Evolutionary conservation across 768 basidiomycete genomes (phyloP).

Genomic region (Cubamyces lactineus): DNA sequence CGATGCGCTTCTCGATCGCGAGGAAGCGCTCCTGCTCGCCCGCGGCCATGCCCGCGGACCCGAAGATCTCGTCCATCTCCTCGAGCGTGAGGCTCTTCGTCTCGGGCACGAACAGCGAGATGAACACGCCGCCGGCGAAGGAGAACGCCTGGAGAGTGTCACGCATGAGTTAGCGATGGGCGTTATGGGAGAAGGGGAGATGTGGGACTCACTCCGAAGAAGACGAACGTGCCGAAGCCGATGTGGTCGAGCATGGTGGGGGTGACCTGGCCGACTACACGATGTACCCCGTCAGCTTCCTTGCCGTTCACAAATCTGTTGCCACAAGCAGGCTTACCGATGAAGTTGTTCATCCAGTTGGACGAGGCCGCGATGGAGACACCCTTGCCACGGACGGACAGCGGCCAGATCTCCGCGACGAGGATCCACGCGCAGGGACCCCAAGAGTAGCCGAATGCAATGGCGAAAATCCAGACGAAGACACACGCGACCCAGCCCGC

Average conservation of each 20-base stretch:
- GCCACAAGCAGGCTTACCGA: constrained; percentile 44
- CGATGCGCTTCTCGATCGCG: constrained; percentile 64
- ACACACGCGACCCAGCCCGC: constrained; percentile 77
- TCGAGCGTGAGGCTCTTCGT: constrained; percentile 75
- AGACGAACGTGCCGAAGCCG: constrained; percentile 72
- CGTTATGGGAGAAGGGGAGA: neutral
- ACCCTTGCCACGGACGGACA: constrained; percentile 76
- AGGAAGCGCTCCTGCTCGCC: constrained; percentile 56
- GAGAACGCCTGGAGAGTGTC: constrained; percentile 57
- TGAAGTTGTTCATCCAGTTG: constrained; percentile 86
- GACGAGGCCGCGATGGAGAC: constrained; percentile 74
- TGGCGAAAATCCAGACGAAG: constrained; percentile 76
- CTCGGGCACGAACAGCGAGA: constrained; percentile 72
- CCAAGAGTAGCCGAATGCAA: constrained; percentile 79
- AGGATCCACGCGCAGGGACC: constrained; percentile 80
- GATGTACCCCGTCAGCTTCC: neutral
- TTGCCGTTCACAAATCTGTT: no score
- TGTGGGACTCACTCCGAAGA: constrained; percentile 60
- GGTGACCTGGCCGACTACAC: constrained; percentile 62
- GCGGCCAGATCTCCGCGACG: constrained; percentile 73
- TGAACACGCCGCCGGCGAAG: constrained; percentile 66
- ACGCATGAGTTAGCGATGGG: neutral
- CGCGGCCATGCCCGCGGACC: constrained; percentile 56
- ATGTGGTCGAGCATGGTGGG: constrained; percentile 71
- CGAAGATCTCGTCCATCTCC: constrained; percentile 82